These are phyloP conservation scores for Arabidopsis arenosa DNA, from an alignment of 345 rosid genomes.

Conservation along the genomic window DNA sequence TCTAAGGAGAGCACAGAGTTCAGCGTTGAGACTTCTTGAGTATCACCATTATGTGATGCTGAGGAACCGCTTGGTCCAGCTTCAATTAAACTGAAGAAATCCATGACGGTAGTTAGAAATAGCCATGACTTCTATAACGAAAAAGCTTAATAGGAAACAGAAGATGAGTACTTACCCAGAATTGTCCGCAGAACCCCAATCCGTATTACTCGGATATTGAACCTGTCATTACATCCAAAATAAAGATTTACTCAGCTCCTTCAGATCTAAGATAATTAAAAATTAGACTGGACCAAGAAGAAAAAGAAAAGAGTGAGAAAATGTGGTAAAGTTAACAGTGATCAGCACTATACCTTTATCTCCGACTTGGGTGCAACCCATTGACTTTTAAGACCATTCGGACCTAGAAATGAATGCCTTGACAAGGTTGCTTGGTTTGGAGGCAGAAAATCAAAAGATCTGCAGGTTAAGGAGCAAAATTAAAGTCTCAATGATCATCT, in stretches of 20 bases:
- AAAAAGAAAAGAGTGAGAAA: background rate
- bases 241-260: slow-evolving; percentile 26
- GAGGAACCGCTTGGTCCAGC: slow-evolving; percentile 51
- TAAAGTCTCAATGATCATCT: slow-evolving; percentile 2
- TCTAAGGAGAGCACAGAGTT: slow-evolving; percentile 90
- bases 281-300: background rate
- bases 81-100: slow-evolving; percentile 49
- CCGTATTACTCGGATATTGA: slow-evolving; percentile 79
- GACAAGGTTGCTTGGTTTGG: slow-evolving; percentile 91
- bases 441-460: slow-evolving; percentile 68
- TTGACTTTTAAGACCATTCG: slow-evolving; percentile 85
- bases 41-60: slow-evolving; percentile 52
- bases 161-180: slow-evolving; percentile 50
- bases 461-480: slow-evolving; percentile 44
- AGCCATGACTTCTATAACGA: slow-evolving; percentile 5
- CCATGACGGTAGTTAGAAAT: slow-evolving; percentile 41
- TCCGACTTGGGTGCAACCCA: slow-evolving; percentile 81
- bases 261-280: slow-evolving; percentile 12
- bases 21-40: slow-evolving; percentile 55
- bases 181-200: slow-evolving; percentile 53
- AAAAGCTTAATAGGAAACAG: slow-evolving; percentile 2
- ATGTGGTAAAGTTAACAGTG: background rate
- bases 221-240: slow-evolving; percentile 55
- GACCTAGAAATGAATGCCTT: slow-evolving; percentile 91
- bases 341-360: slow-evolving; percentile 61